Conservation (phyloP, 2,329 filamentous ascomycete genomes). For the Lachnellula willkommii region DNA sequence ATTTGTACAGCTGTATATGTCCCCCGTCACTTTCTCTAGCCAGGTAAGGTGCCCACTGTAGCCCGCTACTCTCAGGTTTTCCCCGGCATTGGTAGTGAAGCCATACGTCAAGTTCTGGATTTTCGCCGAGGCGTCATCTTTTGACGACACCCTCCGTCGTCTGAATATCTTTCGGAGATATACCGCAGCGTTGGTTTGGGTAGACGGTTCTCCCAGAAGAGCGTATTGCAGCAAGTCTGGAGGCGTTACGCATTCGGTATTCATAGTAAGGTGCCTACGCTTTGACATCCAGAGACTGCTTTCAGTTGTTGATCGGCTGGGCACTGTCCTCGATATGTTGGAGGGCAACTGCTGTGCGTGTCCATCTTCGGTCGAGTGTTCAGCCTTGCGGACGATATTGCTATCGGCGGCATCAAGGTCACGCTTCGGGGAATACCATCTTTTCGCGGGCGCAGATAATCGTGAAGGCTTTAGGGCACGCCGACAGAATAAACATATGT, state of each 20-base stretch:
- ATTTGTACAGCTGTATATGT: background rate
- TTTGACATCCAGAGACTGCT: background rate
- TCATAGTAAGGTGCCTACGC: background rate
- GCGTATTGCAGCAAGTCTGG: slow-evolving; percentile 21
- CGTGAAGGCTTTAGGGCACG: slow-evolving; percentile 1
- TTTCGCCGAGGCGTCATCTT: slow-evolving; percentile 3
- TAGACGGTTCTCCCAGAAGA: slow-evolving; percentile 18
- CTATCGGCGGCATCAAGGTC: slow-evolving; percentile 48
- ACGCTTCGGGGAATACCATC: slow-evolving; percentile 28
- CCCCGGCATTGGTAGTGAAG: slow-evolving; percentile 1
- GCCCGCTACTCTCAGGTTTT: slow-evolving; percentile 10
- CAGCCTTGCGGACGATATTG: slow-evolving; percentile 36
- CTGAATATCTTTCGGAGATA: background rate
- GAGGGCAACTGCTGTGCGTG: background rate
- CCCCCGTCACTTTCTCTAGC: background rate
- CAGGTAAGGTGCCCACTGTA: no score
- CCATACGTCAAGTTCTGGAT: slow-evolving; percentile 4
- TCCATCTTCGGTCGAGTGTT: slow-evolving; percentile 8
- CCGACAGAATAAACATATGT: slow-evolving; percentile 12
- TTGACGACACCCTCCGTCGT: background rate
- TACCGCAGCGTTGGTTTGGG: no score
- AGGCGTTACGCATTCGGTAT: slow-evolving; percentile 4
- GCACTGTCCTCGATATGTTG: background rate
- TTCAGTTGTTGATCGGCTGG: background rate
- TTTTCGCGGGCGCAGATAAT: background rate